Conservation (phyloP, 2,329 filamentous ascomycete species). For the Pseudogymnoascus sp. region DNA sequence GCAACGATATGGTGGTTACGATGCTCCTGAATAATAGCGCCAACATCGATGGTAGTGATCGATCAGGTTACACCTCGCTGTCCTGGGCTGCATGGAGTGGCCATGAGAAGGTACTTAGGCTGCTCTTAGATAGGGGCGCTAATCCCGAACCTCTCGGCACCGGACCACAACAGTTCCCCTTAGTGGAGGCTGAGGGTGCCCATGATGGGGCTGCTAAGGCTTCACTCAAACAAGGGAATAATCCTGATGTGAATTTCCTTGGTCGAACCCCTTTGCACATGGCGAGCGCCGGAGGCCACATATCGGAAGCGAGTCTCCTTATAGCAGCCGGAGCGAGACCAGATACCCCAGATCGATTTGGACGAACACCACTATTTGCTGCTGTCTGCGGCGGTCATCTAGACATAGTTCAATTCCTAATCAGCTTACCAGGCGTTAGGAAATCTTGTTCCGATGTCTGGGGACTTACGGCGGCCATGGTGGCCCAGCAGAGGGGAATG, state of each 20-base stretch:
- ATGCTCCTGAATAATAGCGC: background rate
- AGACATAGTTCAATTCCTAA: constrained; percentile 11
- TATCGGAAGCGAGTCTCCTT: background rate
- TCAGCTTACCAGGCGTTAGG: background rate
- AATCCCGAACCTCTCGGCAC: background rate
- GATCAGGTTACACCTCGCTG: background rate
- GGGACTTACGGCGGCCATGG: too few relatives aligned
- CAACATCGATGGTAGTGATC: background rate
- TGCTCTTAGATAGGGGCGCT: background rate
- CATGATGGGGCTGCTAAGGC: background rate
- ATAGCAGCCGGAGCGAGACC: background rate
- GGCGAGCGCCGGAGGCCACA: background rate
- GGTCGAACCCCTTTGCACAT: background rate
- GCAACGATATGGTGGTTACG: background rate
- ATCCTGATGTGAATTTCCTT: background rate
- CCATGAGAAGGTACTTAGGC: background rate
- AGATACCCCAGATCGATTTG: background rate
- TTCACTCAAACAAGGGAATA: background rate
- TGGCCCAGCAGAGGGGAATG: too few relatives aligned
- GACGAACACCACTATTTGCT: constrained; percentile 13
- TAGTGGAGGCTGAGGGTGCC: background rate
- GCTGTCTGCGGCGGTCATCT: constrained; percentile 16
- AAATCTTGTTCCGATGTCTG: too few relatives aligned
- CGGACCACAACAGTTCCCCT: background rate
- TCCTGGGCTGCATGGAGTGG: background rate